Evolutionary conservation across 768 basidiomycete genomes (phyloP).

Genomic region (Pleurotus djamor): DNA sequence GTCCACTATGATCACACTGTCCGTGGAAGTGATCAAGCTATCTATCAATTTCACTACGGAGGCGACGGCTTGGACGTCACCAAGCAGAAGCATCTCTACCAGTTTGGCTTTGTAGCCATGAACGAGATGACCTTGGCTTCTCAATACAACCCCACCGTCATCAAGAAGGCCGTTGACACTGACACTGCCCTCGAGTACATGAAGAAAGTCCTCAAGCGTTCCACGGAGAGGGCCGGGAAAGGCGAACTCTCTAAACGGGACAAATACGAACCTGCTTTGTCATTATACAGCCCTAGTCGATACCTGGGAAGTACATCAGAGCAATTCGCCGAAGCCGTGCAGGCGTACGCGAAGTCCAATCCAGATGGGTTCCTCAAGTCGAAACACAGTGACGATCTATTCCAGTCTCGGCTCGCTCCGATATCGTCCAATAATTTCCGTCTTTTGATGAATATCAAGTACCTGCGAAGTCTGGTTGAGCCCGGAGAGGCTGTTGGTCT

Average conservation of each 20-base stretch:
- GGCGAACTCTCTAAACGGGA: constrained; percentile 49
- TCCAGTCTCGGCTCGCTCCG: constrained; percentile 24
- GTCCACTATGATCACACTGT: constrained; percentile 99
- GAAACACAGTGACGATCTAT: constrained; percentile 37
- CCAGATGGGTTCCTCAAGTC: constrained; percentile 45
- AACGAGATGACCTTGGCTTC: constrained; percentile 81
- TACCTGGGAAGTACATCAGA: constrained; percentile 92
- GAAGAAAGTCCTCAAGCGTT: constrained; percentile 87
- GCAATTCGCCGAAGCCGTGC: constrained; percentile 78
- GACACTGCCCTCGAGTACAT: constrained; percentile 72
- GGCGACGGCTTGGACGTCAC: constrained; percentile 97
- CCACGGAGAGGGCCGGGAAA: constrained; percentile 40
- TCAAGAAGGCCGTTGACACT: constrained; percentile 60
- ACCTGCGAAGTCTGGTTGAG: constrained; percentile 90
- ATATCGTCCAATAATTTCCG: constrained; percentile 64
- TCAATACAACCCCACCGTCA: constrained; percentile 59
- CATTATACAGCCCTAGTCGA: constrained; percentile 73
- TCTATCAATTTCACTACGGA: constrained; percentile 97
- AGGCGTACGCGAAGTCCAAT: constrained; percentile 76
- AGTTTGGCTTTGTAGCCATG: constrained; percentile 91
- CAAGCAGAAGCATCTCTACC: constrained; percentile 91
- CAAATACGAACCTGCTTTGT: constrained; percentile 68
- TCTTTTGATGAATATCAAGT: constrained; percentile 86
- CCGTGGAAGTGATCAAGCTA: constrained; percentile 88
- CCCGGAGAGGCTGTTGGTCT: constrained; percentile 99